Base-by-base conservation (phyloP, 78 protist species). In the Blattamonas nauphoetae region DNA sequence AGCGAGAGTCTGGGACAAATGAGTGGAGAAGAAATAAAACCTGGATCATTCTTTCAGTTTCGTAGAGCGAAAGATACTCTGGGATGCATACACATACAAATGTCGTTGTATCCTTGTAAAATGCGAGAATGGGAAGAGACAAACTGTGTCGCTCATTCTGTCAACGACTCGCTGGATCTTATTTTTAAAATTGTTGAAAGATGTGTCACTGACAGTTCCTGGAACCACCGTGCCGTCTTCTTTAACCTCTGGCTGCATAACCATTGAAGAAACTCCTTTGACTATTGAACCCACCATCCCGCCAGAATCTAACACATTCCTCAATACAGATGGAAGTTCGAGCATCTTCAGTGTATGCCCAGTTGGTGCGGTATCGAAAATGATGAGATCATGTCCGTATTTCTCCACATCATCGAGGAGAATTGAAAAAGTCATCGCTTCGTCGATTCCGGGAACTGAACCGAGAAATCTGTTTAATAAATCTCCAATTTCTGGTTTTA, bases 341-440 rank as follows among this genome's bases (percentile, higher is more conserved):
- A 97, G 88, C 32, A 98, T 81, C 32, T 98, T 94, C 46, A 98
- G 93, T 0, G 99, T 97, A 88, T 98, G 99, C 34, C 99, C 99
- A 0, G 99, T 98, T n/a, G 99, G 99, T 0, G 99, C 99, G 36
- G 99, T 98, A 91, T 98, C 99, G 55, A 98, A 96, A 21, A 98
- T 96, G 11, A 96, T 86, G 35, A 90, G 87, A 29, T 88, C 89
- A 93, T 90, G 96, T 32, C 95, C 89, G 91, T 92, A 83, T 79
- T 79, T 33, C 83, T 6, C 4, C 33, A 85, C 45, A 6, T 2
- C 34, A 1, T 2, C 45, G 44, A 87, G n/a, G 45, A 90, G 86
- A 11, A 41, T 1, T 42, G 84, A 2, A 44, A 90, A 86, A 46
- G 63, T 41, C 4, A 85, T 0, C 4, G 45, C 1, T 45, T 84